Evolutionary conservation across 495 filamentous ascomycete species (phyloP), one percentile per base, ranked within the genome.

Genomic region (Talaromyces trachyspermus): DNA sequence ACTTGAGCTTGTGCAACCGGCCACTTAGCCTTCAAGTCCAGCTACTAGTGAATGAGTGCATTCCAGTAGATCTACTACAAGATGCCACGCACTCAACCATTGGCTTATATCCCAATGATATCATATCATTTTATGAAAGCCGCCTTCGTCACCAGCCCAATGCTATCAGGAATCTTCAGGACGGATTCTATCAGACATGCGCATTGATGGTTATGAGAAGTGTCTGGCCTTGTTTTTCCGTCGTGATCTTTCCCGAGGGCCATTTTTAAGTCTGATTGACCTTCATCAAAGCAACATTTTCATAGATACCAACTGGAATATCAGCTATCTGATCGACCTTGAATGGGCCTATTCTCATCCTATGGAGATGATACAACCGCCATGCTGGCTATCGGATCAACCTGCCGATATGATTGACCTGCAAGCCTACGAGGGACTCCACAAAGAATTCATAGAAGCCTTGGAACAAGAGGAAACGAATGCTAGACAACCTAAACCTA

Each of bases 41-140:
- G 22, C 44, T 51, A 17, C 50, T 60, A 35, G 65, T 65, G 45
- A 69, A 70, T 53, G 60, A 66, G 25, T 18, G 50, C 6, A 68
- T 66, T 11, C 62, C 55, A 7, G 50, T 51, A 14, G 55, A 58
- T 37, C 64, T 70, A 17, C 37, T 30, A 14, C 58, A 56, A 33
- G 47, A 60, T 17, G 12, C 42, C 29, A 69, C 59, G n/a, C 54
- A 69, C 47, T 48, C 49, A 8, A 59, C 29, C 10, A 54, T 53
- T 29, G 59, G 65, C 38, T 57, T 63, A 9, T 67, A 63, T 55
- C 36, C 59, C n/a, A 33, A 37, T 25, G 62, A 65, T 54, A 50
- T 65, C 20, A 49, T 68, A 30, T 41, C 32, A 29, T 32, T 59
- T 12, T 52, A 66, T 52, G 60, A 66, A 8, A 62, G 51, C 47